Evolutionary conservation across 2,329 filamentous ascomycete species (phyloP).

Genomic region (Fusarium sulawesiense): DNA sequence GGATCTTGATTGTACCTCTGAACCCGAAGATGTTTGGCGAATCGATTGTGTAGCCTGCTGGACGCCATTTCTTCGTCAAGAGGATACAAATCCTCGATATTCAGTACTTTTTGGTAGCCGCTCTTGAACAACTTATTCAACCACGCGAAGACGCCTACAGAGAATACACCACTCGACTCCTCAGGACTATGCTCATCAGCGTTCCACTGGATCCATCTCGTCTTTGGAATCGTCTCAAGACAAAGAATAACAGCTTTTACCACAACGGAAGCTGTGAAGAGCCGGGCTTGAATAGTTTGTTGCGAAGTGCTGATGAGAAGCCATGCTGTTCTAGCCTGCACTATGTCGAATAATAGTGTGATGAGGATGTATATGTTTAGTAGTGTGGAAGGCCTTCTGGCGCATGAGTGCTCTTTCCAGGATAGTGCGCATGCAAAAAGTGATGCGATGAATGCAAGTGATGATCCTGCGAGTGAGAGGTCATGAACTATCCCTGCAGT

Average conservation of each 20-base stretch:
- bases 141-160: conserved; percentile 52
- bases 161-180: conserved; percentile 50
- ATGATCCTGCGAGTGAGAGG: conserved; percentile 45
- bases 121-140: conserved; percentile 50
- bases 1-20: conserved; percentile 41
- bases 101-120: conserved; percentile 52
- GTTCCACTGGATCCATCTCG: conserved; percentile 54
- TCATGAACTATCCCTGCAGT: conserved; percentile 27
- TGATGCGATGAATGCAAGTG: conserved; percentile 45
- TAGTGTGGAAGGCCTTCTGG: conserved; percentile 56
- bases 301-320: conserved; percentile 44
- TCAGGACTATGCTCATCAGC: conserved; percentile 53
- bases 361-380: conserved; percentile 56
- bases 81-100: conserved; percentile 50
- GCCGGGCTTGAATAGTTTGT: conserved; percentile 39
- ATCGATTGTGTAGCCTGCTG: conserved; percentile 29
- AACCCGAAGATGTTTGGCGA: conserved; percentile 36
- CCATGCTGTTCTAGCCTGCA: conserved; percentile 57
- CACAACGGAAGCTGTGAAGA: conserved; percentile 52
- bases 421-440: conserved; percentile 49
- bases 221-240: conserved; percentile 54
- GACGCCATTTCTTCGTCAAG: conserved; percentile 48
- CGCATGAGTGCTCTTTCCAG: conserved; percentile 52
- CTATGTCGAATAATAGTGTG: conserved; percentile 58
- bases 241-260: conserved; percentile 52